Evolutionary conservation across 257 asterid genomes (phyloP), one percentile per base, ranked within the genome.

Genomic region (Solanum medicagineum): DNA sequence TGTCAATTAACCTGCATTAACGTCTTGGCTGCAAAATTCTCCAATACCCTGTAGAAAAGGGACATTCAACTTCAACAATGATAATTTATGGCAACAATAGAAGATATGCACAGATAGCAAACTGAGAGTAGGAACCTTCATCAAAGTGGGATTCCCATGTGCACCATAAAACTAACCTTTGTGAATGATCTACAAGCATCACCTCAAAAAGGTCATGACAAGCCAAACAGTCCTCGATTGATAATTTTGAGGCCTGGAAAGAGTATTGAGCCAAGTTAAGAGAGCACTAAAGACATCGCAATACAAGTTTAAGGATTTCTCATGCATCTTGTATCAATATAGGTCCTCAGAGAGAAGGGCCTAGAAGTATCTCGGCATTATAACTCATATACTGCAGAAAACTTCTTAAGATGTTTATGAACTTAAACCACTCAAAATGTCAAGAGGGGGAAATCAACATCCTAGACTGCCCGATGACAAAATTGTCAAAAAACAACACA

Each of bases 131-230:
- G 77, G 73, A 69, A 57, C 59, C 83, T 36, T 70, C 83, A 56
- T 13, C 36, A 59, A 8, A 81, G 55, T 66, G 66, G 59, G 69
- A n/a, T 44, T 86, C 59, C 51, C 20, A 59, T 16, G n/a, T 49
- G 81, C 40, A 82, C 70, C 68, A 73, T 36, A 86, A 66, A 60
- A 88, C 89, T 88, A 85, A 94, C 99, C 99, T 94, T 69, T 89
- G 97, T 74, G 94, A 86, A 89, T 94, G 93, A 89, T 95, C 96
- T 75, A 93, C 93, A 90, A 95, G 92, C 63, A 97, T 91, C 90
- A 90, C 96, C 94, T 94, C 99, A 85, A 93, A 88, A 85, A 97
- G 98, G 89, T 94, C 97, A 86, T 91, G 86, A 74, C 98, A 95
- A 68, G 92, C 91, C 94, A 91, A 89, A 86, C 92, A 92, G 91